phyloP scores from a whole-genome alignment of 2,329 filamentous ascomycete genomes.

The Fusarium albosuccineum region DNA sequence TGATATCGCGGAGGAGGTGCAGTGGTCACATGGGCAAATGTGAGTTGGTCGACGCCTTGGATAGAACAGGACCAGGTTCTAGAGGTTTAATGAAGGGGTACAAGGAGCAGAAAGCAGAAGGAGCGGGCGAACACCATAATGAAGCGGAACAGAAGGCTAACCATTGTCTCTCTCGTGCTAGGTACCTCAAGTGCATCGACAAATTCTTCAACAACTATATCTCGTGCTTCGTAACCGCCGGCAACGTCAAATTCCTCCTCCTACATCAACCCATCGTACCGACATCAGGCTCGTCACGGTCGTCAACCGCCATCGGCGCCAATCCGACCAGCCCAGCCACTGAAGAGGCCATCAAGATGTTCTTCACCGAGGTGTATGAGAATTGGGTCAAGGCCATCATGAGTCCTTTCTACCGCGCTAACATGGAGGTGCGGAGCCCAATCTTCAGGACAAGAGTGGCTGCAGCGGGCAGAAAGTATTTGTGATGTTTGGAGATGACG shows the following conservation, averaged over 20 bases:
- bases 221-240: slow-evolving; percentile 92
- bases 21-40: slow-evolving; percentile 91
- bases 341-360: slow-evolving; percentile 94
- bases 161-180: slow-evolving; percentile 50
- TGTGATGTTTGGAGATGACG: slow-evolving; percentile 62
- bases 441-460: slow-evolving; percentile 86
- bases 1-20: slow-evolving; percentile 95
- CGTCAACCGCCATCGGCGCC: slow-evolving; percentile 78
- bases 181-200: slow-evolving; percentile 97
- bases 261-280: slow-evolving; percentile 81
- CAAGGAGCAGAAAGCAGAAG: not conserved
- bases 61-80: not conserved
- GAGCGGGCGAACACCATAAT: not conserved
- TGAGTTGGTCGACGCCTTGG: slow-evolving; percentile 55
- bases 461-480: slow-evolving; percentile 91
- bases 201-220: slow-evolving; percentile 97
- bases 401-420: slow-evolving; percentile 93
- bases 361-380: slow-evolving; percentile 96
- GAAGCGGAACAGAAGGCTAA: slow-evolving; percentile 13
- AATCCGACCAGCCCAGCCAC: slow-evolving; percentile 92
- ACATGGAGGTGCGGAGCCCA: slow-evolving; percentile 87
- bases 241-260: slow-evolving; percentile 93
- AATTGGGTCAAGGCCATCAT: slow-evolving; percentile 97
- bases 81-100: slow-evolving; percentile 7
- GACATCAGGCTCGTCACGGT: slow-evolving; percentile 60